phyloP scores from a whole-genome alignment of 495 filamentous ascomycete genomes.

The Jackrogersella multiformis region DNA sequence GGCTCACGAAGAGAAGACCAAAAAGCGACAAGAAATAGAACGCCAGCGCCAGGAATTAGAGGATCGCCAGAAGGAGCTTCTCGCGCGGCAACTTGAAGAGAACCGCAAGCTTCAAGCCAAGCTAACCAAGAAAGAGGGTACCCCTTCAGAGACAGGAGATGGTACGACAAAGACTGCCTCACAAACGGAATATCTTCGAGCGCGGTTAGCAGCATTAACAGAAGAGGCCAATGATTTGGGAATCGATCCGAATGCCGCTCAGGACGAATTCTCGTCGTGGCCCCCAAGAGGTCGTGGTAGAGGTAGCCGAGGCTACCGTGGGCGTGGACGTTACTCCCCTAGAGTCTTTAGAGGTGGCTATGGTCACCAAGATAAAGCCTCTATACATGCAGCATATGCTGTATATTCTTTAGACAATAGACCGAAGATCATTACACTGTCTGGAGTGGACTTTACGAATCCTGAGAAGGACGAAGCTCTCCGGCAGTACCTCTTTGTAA shows the following conservation, averaged over 20 bases:
- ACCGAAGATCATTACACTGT: conserved; percentile 77
- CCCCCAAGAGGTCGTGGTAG: conserved; percentile 43
- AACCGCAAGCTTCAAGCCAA: conserved; percentile 69
- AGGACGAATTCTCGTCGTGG: conserved; percentile 55
- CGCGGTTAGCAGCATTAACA: conserved; percentile 82
- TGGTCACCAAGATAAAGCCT: conserved; percentile 65
- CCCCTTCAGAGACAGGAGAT: conserved; percentile 23
- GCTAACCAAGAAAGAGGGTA: conserved; percentile 54
- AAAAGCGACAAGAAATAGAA: conserved; percentile 78
- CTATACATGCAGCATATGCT: conserved; percentile 61
- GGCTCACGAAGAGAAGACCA: conserved; percentile 76
- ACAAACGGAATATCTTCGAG: conserved; percentile 68
- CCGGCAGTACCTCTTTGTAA: conserved; percentile 85
- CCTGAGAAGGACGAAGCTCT: conserved; percentile 82
- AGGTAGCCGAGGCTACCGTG: conserved; percentile 51
- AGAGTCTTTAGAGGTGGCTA: conserved; percentile 61
- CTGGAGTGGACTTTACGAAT: conserved; percentile 71
- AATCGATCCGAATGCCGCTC: conserved; percentile 65
- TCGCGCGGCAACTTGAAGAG: conserved; percentile 79
- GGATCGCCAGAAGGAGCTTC: conserved; percentile 76
- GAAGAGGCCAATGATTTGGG: conserved; percentile 85
- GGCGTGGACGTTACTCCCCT: conserved; percentile 56
- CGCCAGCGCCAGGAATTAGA: conserved; percentile 76
- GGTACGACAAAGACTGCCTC: conserved; percentile 42
- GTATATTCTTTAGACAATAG: conserved; percentile 88